Conservation (phyloP, 768 basidiomycete species). For the Leccinum variicolor region DNA sequence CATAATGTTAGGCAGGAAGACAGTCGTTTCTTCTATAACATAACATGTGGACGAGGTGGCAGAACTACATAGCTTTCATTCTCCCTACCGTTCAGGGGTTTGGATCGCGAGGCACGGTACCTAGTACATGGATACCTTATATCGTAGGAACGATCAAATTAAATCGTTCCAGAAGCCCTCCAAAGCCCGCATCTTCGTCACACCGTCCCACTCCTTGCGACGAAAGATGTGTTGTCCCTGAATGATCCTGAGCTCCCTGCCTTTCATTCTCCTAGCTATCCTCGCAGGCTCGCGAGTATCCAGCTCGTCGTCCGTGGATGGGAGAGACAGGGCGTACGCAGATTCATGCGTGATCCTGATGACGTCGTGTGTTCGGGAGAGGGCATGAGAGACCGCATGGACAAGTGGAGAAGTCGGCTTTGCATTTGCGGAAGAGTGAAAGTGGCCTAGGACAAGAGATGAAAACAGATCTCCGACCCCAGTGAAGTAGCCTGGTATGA, state of each 20-base stretch:
- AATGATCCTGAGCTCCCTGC: constrained; percentile 80
- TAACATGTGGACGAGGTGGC: no score
- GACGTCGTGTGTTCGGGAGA: constrained; percentile 74
- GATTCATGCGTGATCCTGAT: constrained; percentile 58
- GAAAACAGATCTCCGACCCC: constrained; percentile 98
- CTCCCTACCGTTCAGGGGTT: background rate
- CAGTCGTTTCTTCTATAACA: no score
- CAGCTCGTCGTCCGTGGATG: constrained; percentile 75
- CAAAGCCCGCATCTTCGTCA: constrained; percentile 32
- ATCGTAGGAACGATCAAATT: background rate
- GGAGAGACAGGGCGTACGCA: constrained; percentile 44
- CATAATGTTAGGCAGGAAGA: no score
- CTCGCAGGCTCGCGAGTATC: constrained; percentile 63
- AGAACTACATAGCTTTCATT: no score
- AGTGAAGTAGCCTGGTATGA: constrained; percentile 88
- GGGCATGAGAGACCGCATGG: constrained; percentile 59
- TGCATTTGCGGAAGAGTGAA: constrained; percentile 24
- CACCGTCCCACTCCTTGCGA: constrained; percentile 34
- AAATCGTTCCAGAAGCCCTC: constrained; percentile 31
- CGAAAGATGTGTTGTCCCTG: constrained; percentile 72
- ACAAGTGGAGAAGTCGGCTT: constrained; percentile 13
- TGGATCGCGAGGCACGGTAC: no score
- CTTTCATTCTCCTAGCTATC: constrained; percentile 70
- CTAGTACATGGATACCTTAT: no score
- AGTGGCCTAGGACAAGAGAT: constrained; percentile 85